Percentiles rank a stretch among this genome's conserved stretches.
Conservation (phyloP, 495 filamentous ascomycete species). For the Darksidea phi region DNA sequence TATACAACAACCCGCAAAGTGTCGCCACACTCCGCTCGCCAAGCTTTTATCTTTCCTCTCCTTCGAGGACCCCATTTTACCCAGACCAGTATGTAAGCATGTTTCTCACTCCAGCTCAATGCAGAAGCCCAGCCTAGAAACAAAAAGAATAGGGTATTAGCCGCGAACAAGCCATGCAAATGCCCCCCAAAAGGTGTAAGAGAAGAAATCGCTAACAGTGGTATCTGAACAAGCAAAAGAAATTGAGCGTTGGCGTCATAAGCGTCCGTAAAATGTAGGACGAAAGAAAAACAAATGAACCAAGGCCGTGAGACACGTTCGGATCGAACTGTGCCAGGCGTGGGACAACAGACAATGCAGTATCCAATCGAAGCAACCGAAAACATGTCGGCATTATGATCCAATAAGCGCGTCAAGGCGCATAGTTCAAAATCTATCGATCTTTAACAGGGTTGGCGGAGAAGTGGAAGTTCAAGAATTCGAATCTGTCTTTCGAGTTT, state of each 20-base stretch:
- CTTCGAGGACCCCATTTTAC: not conserved
- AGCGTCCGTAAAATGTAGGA: constrained; percentile 17
- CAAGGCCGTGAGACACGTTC: constrained; percentile 1
- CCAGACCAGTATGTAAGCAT: not conserved
- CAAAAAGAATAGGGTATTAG: constrained; percentile 8
- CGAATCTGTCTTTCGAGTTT: constrained; percentile 35
- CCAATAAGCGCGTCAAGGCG: constrained; percentile 14
- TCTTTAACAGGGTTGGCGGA: constrained; percentile 31
- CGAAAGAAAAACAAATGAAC: constrained; percentile 9
- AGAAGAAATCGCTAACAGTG: constrained; percentile 30
- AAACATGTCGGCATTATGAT: not conserved
- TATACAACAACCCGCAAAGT: constrained; percentile 7
- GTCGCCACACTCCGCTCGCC: not conserved
- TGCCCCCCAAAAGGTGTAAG: not conserved
- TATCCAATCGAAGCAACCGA: constrained; percentile 15
- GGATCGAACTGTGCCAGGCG: not conserved
- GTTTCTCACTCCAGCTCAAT: not conserved
- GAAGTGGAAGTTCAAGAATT: constrained; percentile 33
- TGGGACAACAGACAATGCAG: not conserved
- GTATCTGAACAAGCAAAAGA: constrained; percentile 31
- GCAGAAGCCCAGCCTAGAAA: not conserved
- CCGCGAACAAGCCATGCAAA: constrained; percentile 4
- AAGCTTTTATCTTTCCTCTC: not conserved
- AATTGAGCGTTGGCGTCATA: constrained; percentile 28
- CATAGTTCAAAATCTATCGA: constrained; percentile 9